Base-by-base conservation (phyloP, 176 grass and related monocot genomes). In the Raddia distichophylla region DNA sequence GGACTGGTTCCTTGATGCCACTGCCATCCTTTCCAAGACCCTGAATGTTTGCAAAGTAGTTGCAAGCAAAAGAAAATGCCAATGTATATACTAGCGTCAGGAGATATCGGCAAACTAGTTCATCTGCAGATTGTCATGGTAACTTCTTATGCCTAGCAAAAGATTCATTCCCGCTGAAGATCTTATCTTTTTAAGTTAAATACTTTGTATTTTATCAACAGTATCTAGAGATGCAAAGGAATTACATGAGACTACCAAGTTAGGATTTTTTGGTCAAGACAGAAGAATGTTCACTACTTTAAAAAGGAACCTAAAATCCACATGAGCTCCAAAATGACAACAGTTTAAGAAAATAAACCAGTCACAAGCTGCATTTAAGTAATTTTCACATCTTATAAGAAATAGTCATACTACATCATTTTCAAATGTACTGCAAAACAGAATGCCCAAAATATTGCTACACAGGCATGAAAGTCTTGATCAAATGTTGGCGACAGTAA, bases 1-100 rank as follows among this genome's bases (percentile, higher is more conserved):
- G 91, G 33, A 99, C 91, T 45, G 96, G 96, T 67, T 99, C 96
- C 87, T 91, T 99, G 79, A 99, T 95, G 80, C 96, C 96, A 44
- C 91, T 93, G 50, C 96, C 87, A 74, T 95, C 89, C 86, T 99
- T 99, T 56, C 96, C 96, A 3, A 99, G 82, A 47, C 96, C 96
- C 96, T 95, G 85, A 33, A 57, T 45, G 74, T 87, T 91, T 90
- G 86, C 56, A 75, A 70, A 86, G 46, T 83, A 84, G 68, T 81
- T 66, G 83, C 82, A 93, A 83, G 40, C 27, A 82, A 80, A 75
- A 87, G 67, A 63, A 67, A 82, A 51, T 89, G 69, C 34, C 64
- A 79, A 82, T 70, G 52, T 57, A 89, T 57, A 89, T 64, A 76
- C 43, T 74, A 34, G 76, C 16, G 64, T 94, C 74, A 94, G 92